A percentile compares a stretch with the other conserved stretches of the same genome.
phyloP scores from a whole-genome alignment of 106 monocot species.

The Gastrodia elata region DNA sequence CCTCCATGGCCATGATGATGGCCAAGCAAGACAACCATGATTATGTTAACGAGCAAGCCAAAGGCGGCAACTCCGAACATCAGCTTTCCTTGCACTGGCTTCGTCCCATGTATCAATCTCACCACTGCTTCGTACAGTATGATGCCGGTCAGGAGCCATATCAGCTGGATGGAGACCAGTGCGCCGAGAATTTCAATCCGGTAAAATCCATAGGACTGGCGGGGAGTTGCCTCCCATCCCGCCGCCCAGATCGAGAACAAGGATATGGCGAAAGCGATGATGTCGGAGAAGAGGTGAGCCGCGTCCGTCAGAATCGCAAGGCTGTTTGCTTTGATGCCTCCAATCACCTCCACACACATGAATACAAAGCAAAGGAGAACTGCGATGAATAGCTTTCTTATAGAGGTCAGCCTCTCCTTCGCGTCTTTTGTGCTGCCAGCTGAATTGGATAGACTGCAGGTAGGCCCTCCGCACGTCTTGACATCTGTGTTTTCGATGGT shows the following conservation, averaged over 20 bases:
- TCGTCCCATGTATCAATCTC: slow-evolving; percentile 29
- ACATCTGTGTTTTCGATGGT: background rate
- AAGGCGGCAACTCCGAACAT: slow-evolving; percentile 68
- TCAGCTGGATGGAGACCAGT: slow-evolving; percentile 57
- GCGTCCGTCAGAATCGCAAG: slow-evolving; percentile 71
- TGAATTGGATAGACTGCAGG: slow-evolving; percentile 42
- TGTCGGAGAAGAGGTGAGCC: slow-evolving; percentile 65
- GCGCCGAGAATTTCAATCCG: slow-evolving; percentile 69
- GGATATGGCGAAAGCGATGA: slow-evolving; percentile 64
- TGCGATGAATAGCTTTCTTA: slow-evolving; percentile 46
- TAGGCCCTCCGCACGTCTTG: slow-evolving; percentile 28
- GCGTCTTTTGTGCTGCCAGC: slow-evolving; percentile 24
- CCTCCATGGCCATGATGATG: slow-evolving; percentile 47
- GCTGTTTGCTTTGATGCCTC: slow-evolving; percentile 71
- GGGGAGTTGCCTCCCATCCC: slow-evolving; percentile 66
- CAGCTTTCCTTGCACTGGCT: slow-evolving; percentile 44
- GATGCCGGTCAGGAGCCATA: slow-evolving; percentile 61
- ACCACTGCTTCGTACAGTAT: slow-evolving; percentile 50
- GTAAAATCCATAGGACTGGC: slow-evolving; percentile 62
- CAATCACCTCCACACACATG: slow-evolving; percentile 51
- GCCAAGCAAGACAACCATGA: slow-evolving; percentile 49
- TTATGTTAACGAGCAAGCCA: slow-evolving; percentile 51
- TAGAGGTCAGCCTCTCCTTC: slow-evolving; percentile 36
- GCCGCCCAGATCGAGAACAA: slow-evolving; percentile 66
- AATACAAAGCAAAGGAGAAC: slow-evolving; percentile 49